These are phyloP conservation scores for Anthracocystis walkeri DNA, from an alignment of 1,284 basidiomycete species.

Conservation along the genomic window DNA sequence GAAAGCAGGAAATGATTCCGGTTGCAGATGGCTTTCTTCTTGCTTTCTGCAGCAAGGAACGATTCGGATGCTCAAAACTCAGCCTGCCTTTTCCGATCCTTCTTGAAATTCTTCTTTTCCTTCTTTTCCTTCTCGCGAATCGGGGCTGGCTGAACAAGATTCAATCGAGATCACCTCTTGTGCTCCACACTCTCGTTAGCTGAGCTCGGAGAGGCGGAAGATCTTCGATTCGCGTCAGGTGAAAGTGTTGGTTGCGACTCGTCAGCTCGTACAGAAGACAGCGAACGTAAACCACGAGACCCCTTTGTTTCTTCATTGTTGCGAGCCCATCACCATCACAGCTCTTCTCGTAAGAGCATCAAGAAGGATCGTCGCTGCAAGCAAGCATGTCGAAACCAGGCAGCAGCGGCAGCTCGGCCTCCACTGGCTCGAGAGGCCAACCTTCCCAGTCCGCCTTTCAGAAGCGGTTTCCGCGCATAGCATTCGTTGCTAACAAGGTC, in stretches of 20 bases:
- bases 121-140: conserved; percentile 13
- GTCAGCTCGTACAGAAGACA: conserved; percentile 8
- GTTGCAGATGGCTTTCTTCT: too few species aligned
- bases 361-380: too few species aligned
- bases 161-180: not conserved
- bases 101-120: conserved; percentile 3
- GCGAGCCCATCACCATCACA: not conserved
- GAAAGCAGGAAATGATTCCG: not conserved
- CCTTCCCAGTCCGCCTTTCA: conserved; percentile 11
- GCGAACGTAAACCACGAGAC: not conserved
- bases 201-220: not conserved
- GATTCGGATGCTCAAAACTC: not conserved
- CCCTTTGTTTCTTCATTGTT: not conserved
- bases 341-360: not conserved
- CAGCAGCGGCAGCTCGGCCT: conserved; percentile 12
- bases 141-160: conserved; percentile 6
- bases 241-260: conserved; percentile 21
- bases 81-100: conserved; percentile 2
- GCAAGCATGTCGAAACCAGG: conserved; percentile 21
- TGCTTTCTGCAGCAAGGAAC: not conserved
- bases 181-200: not conserved
- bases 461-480: conserved; percentile 41
- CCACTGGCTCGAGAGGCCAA: conserved; percentile 14
- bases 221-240: conserved; percentile 8
- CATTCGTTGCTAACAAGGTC: conserved; percentile 45